phyloP scores from a whole-genome alignment of 805 yeast species.

The Saturnispora zaruensis region DNA sequence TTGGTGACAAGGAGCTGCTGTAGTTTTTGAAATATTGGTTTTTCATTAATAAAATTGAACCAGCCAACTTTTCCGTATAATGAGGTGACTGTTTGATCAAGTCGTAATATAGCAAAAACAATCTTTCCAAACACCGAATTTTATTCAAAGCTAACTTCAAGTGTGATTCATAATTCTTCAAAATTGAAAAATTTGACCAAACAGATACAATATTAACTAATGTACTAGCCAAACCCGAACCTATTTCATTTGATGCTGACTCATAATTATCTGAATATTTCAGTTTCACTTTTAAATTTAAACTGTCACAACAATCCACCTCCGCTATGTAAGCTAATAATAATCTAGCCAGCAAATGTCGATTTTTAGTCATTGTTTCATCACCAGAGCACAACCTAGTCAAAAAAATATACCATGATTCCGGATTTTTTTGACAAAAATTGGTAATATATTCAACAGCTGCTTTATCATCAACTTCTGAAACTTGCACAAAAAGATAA shows the following conservation, averaged over 20 bases:
- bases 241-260: background rate
- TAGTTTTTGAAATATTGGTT: slow-evolving; percentile 9
- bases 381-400: background rate
- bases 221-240: background rate
- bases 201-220: background rate
- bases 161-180: background rate
- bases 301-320: background rate
- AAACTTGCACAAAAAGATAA: background rate
- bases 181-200: background rate
- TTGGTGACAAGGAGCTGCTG: slow-evolving; percentile 1
- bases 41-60: background rate
- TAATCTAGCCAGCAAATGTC: background rate
- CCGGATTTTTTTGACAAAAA: background rate
- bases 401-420: background rate
- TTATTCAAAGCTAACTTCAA: slow-evolving; percentile 8
- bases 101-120: slow-evolving; percentile 14
- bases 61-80: background rate
- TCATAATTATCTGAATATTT: background rate
- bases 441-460: background rate
- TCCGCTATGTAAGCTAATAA: background rate
- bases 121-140: slow-evolving; percentile 16
- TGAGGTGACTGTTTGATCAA: background rate
- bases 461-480: background rate
- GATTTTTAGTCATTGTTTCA: background rate
- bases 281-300: background rate